Base-by-base conservation (phyloP, 1,139 yeast genomes). In the Blastobotrys ciferrii region DNA sequence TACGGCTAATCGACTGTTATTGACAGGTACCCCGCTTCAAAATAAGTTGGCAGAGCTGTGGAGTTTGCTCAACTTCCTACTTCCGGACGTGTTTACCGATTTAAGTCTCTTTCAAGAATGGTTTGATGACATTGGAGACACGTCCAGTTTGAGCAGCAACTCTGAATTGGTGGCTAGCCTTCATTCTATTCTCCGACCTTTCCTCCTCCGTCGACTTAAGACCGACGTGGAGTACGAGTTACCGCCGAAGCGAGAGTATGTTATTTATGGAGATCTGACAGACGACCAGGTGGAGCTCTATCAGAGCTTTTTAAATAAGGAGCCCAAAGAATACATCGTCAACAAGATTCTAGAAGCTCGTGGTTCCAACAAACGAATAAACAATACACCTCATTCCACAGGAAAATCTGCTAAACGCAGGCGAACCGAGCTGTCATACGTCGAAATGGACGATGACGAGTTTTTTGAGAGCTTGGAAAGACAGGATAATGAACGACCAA, bases 11-110 rank as follows among this genome's bases (percentile, higher is more conserved):
- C 72, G 96, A 53, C 69, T 91, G 45, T 69, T 91, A 35, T 71
- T 91, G 13, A 91, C 98, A 0, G 98, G 98, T 14, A 91, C 98
- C 0, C 98, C 98, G 0, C 70, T 91, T 43, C 98, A 91, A 64
- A 91, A 91, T 63, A 91, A 89, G 61, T 70, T 91, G 49, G 78
- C 84, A 46, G 98, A 91, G 65, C 70, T 91, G 37, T 91, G 98
- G 98, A 84, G 96, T 0, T 71, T 91, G 51, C 72, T 91, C 49
- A 91, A 92, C 62, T 91, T 91, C 60, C 83, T 91, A 39, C 70
- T 92, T 46, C 98, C 98, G 0, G 96, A 91, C 61, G 85, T 92
- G 33, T 92, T 92, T 66, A 87, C 87, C 45, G 98, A 92, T 65
- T 75, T 89, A 53, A 92, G 84, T 46, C 74, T 88, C 42, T 92